Evolutionary conservation across 805 yeast species (phyloP), one percentile per base, ranked within the genome.

Genomic region (Brettanomyces sp.): DNA sequence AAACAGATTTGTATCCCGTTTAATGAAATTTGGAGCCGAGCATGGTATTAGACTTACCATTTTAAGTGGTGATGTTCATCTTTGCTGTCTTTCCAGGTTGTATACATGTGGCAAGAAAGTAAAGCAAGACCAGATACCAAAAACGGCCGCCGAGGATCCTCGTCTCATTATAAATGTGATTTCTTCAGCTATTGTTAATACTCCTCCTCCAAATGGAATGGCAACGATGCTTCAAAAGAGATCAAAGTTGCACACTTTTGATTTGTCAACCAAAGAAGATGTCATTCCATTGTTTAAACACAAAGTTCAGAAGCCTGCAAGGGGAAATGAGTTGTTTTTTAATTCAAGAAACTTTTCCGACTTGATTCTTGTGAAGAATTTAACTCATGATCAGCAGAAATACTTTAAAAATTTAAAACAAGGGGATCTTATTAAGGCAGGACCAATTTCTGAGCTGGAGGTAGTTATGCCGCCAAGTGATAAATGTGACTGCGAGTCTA

Each of bases 131-230:
- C 58, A 67, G 18, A 64, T 75, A 5, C 52, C 73, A 23, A 60
- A 64, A 5, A 50, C 65, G 32, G 90, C 95, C 0, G 81, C 80
- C 51, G 61, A 69, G 36, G 96, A 90, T 64, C 84, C 85, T 34
- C 66, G 90, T 48, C 71, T 85, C 52, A 82, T 90, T 60, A 75
- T 86, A 63, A 91, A 91, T 59, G 78, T 93, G 39, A 82, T 88
- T 40, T 80, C 93, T 6, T 86, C 96, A 14, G 98, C 98, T 3
- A 88, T 91, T 47, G 80, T 84, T 25, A 91, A 91, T 62, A 80
- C 93, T 0, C 96, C 99, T 11, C 98, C 98, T 2, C 96, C 97
- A 1, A 77, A 80, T 58, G 80, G 82, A 5, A 85, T 91, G 84
- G 93, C 95, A 0, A 65, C 68, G 5, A 68, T 91, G 51, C 67